Evolutionary conservation across 441 rosid species (phyloP).

Genomic region (Mallotus japonicus): DNA sequence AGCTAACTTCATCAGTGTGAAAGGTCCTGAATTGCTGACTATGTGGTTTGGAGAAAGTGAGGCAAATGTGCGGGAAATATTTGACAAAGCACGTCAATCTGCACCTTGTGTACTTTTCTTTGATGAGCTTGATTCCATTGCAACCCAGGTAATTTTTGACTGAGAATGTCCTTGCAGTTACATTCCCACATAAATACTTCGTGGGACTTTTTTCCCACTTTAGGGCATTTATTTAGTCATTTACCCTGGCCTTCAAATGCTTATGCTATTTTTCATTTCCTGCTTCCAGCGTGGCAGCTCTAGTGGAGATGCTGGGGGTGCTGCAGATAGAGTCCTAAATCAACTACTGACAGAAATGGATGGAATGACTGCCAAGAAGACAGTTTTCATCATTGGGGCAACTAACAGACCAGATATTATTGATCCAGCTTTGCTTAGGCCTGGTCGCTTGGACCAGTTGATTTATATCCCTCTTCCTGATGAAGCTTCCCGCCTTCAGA

Average conservation of each 20-base stretch:
- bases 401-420: conserved; percentile 63
- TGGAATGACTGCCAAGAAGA: conserved; percentile 65
- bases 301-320: conserved; percentile 62
- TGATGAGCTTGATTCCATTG: conserved; percentile 62
- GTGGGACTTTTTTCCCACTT: background rate
- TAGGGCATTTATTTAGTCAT: background rate
- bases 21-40: conserved; percentile 57
- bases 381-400: conserved; percentile 58
- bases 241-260: background rate
- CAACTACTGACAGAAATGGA: conserved; percentile 71
- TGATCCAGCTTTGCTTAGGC: conserved; percentile 56
- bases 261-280: too few species aligned
- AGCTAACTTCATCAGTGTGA: conserved; percentile 56
- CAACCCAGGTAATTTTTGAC: conserved; percentile 43
- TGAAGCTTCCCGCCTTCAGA: conserved; percentile 50
- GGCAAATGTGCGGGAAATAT: conserved; percentile 60
- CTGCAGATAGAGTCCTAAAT: conserved; percentile 58
- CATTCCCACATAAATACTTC: too few species aligned
- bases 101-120: conserved; percentile 71
- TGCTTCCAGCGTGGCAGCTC: conserved; percentile 51
- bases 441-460: conserved; percentile 59
- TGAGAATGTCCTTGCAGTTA: too few species aligned
- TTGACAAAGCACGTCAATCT: conserved; percentile 59
- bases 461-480: conserved; percentile 65
- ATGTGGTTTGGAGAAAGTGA: conserved; percentile 73